Base-by-base conservation (phyloP, 2,329 filamentous ascomycete genomes). In the Clonostachys rhizophaga region DNA sequence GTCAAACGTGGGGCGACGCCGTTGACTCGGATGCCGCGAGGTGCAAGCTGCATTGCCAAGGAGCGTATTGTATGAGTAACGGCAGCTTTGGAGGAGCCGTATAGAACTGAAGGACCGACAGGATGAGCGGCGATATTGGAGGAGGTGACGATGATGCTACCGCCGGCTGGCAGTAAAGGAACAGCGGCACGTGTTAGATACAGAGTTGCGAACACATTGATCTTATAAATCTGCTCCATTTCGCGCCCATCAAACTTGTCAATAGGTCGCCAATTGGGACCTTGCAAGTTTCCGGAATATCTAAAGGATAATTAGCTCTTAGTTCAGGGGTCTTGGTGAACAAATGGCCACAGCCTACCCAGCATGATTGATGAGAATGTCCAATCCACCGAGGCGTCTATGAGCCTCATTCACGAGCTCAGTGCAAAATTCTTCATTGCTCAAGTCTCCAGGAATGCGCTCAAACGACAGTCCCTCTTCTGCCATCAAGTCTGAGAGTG, bases 11-110 rank as follows among this genome's bases (percentile, higher is more conserved):
- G 67, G 0, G 65, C 67, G 20, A 69, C 62, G 1, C 63, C 63
- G 52, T 69, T 69, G 30, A 69, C 63, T 0, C 63, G 55, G 43
- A 69, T 68, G 1, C 54, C 56, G 20, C 60, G 56, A 0, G 61
- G 62, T 2, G 64, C 68, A n/a, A 69, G 52, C 47, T 71, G 67
- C 7, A 65, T 64, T 0, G 58, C 65, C 2, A 71, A 53, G 46
- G 43, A 12, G 42, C 35, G 46, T 17, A 46, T 44, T 6, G 42
- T 42, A 33, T 42, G 35, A 5, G 34, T 34, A 24, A 47, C 13
- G 4, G 48, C 48, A 11, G 44, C 48, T 34, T 49, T 49, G 33
- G 44, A 43, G 18, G 48, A 40, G 13, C 16, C 44, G 35, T 49
- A 49, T 8, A 36, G 17, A 7, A 49, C 39, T 13, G 40, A 36